Evolutionary conservation across 306 rosid genomes (phyloP).

Genomic region (Abrus precatorius): DNA sequence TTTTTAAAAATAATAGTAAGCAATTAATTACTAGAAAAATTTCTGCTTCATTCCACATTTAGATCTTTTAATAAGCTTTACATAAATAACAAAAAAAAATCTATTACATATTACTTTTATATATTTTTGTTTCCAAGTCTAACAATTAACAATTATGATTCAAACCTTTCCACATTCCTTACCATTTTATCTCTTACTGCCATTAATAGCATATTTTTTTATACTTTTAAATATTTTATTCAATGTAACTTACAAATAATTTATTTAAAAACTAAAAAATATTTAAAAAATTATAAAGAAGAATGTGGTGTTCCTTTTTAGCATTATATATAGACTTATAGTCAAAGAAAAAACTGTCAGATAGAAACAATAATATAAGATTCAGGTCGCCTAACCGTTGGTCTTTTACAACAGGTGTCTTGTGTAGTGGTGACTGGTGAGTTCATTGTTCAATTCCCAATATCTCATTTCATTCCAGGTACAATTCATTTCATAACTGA

Average conservation of each 20-base stretch:
- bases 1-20: no score
- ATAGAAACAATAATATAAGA: no score
- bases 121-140: background rate
- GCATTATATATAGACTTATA: no score
- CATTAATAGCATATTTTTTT: background rate
- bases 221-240: background rate
- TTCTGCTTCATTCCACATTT: no score
- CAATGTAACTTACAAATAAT: background rate
- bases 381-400: conserved; percentile 47
- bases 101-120: background rate
- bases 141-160: no score
- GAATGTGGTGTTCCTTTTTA: no score
- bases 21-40: no score
- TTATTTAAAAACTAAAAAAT: no score
- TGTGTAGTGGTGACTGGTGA: background rate
- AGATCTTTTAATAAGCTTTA: background rate
- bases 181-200: background rate
- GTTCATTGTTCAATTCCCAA: background rate
- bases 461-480: background rate
- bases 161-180: no score
- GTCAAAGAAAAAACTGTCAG: no score
- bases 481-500: background rate
- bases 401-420: background rate
- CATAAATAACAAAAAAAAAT: no score
- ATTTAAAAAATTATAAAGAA: no score